These are phyloP conservation scores for Yamadazyma sp. DNA, from an alignment of 1,139 yeast species.

Conservation along the genomic window DNA sequence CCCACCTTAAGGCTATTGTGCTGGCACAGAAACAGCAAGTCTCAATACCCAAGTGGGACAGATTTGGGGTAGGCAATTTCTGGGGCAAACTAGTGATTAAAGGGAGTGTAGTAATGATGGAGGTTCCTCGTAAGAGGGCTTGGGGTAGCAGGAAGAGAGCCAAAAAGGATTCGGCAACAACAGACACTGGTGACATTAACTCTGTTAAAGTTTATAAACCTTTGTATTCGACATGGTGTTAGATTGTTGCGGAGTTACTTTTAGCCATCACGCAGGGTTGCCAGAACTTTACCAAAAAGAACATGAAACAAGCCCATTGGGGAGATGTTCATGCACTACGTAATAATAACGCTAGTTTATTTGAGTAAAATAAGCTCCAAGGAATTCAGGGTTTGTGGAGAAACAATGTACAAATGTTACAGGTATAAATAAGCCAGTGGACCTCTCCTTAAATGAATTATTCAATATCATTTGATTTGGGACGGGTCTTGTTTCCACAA, in stretches of 20 bases:
- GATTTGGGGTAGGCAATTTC: too few species aligned
- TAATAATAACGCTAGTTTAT: background rate
- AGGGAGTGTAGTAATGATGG: too few species aligned
- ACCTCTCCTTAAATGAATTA: background rate
- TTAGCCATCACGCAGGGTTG: background rate
- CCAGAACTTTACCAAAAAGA: background rate
- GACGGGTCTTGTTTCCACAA: too few species aligned
- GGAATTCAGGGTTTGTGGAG: background rate
- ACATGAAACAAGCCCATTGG: too few species aligned
- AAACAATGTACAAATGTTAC: background rate
- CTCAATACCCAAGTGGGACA: background rate
- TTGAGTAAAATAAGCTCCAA: background rate
- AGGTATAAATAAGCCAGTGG: background rate
- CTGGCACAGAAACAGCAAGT: background rate
- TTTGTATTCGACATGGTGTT: too few species aligned
- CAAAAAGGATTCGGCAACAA: too few species aligned
- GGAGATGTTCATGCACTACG: background rate
- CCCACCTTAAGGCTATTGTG: background rate
- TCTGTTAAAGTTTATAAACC: too few species aligned
- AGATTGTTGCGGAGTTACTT: too few species aligned
- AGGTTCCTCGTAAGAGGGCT: background rate
- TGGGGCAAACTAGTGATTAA: too few species aligned
- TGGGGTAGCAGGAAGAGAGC: too few species aligned
- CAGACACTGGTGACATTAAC: too few species aligned
- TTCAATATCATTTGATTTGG: too few species aligned